Percentiles rank a stretch among this genome's conserved stretches.
These are phyloP conservation scores for Brassica hybrid DNA, from an alignment of 441 rosid genomes.

Conservation along the genomic window DNA sequence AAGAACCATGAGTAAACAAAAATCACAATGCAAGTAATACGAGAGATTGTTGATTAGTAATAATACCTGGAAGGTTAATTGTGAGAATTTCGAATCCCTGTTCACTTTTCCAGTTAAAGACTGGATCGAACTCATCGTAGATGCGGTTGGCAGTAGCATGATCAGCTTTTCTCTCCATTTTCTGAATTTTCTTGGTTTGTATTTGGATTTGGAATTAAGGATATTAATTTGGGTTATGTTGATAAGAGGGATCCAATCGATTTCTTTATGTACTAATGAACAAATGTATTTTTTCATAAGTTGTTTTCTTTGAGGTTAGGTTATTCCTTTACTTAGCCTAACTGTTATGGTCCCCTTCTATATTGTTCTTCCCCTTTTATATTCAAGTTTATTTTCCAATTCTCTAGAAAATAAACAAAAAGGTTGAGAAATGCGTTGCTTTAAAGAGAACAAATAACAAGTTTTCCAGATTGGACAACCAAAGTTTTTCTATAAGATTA, in stretches of 20 bases:
- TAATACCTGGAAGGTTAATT: constrained; percentile 62
- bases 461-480: constrained; percentile 9
- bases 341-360: constrained; percentile 17
- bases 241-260: constrained; percentile 5
- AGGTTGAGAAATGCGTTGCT: constrained; percentile 34
- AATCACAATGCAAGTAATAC: not conserved
- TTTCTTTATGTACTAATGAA: constrained; percentile 31
- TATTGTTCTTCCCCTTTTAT: constrained; percentile 20
- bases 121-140: constrained; percentile 42
- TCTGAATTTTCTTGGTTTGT: constrained; percentile 15
- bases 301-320: constrained; percentile 30
- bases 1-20: not conserved
- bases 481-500: constrained; percentile 19
- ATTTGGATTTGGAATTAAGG: constrained; percentile 13
- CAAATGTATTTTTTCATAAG: not conserved
- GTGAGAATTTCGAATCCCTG: constrained; percentile 48
- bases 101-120: constrained; percentile 57
- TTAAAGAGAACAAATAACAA: constrained; percentile 12
- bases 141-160: constrained; percentile 24
- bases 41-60: not conserved
- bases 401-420: not conserved
- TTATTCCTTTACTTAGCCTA: constrained; percentile 43
- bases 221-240: constrained; percentile 23
- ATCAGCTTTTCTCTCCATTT: constrained; percentile 37
- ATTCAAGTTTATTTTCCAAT: constrained; percentile 7